Base-by-base conservation (phyloP, 2,329 filamentous ascomycete genomes). In the Cordyceps pruinosa region DNA sequence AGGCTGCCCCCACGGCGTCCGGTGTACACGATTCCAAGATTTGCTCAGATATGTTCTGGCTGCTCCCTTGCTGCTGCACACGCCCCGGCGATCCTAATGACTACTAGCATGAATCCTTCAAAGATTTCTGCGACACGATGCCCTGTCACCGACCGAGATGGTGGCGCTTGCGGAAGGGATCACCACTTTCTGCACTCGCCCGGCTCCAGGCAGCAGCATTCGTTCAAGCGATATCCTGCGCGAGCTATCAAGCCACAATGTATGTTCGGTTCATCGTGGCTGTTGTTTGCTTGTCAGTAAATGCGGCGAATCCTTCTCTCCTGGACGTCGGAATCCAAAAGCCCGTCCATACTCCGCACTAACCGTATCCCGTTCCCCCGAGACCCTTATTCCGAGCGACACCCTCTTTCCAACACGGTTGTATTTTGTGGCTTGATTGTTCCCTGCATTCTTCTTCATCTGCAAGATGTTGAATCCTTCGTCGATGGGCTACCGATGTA, bases 121-220 rank as follows among this genome's bases (percentile, higher is more conserved):
- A 42, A 19, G 25, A 12, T 21, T 21, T 9, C 6, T 30, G n/a
- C 41, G 7, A 28, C 41, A 4, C 23, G 32, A 10, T n/a, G 32
- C 25, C 15, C 30, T 12, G 35, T 6, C 21, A 26, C 5, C 25
- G 15, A 7, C 21, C 41, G 30, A 25, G 49, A 42, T 54, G 30
- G 30, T 37, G 30, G n/a, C 41, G 21, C 25, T 37, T 3, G 17
- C 12, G 28, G n/a, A 25, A 13, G 21, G 3, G 30, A 37, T 47
- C 23, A 12, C 15, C 49, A 17, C 17, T n/a, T n/a, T n/a, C n/a
- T n/a, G n/a, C n/a, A n/a, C n/a, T n/a, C n/a, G n/a, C n/a, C n/a
- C n/a, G n/a, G 15, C 28, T 44, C 34, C 52, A 55, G 52, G 52
- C 52, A 48, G 52, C 52, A 55, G 42, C 42, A 55, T 50, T 39